phyloP scores from a whole-genome alignment of 768 basidiomycete species.

The Leccinum rimulosum region DNA sequence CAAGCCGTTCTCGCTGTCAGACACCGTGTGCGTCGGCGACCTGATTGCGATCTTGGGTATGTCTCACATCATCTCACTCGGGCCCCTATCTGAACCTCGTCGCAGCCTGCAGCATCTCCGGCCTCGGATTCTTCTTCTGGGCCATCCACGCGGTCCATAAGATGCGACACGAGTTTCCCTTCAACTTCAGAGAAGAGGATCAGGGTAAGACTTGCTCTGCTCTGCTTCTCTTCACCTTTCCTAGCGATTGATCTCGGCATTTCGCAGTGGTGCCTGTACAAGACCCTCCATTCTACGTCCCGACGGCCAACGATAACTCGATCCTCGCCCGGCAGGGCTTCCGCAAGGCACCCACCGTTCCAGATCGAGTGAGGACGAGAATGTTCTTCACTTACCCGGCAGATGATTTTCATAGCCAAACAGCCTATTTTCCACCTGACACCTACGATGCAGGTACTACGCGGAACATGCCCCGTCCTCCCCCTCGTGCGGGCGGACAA shows the following conservation, averaged over 20 bases:
- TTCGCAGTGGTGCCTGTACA: slow-evolving; percentile 1
- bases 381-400: slow-evolving; percentile 1
- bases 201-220: background rate
- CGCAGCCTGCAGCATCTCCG: slow-evolving; percentile 17
- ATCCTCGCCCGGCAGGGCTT: slow-evolving; percentile 1
- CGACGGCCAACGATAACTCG: background rate
- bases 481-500: background rate
- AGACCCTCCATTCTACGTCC: slow-evolving; percentile 7
- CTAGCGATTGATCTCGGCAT: background rate
- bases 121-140: slow-evolving; percentile 21
- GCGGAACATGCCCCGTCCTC: background rate
- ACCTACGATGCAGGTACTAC: background rate
- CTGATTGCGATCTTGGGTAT: slow-evolving; percentile 23
- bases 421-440: background rate
- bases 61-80: background rate
- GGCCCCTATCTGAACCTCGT: background rate
- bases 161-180: slow-evolving; percentile 14
- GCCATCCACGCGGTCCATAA: slow-evolving; percentile 20
- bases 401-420: background rate
- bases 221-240: background rate
- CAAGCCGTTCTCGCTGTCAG: slow-evolving; percentile 6
- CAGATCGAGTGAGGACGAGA: slow-evolving; percentile 12
- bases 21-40: slow-evolving; percentile 24
- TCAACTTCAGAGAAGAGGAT: background rate
- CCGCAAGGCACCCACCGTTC: slow-evolving; percentile 3